These are phyloP conservation scores for Tricholoma sp. DNA, from an alignment of 768 basidiomycete species.

Conservation along the genomic window DNA sequence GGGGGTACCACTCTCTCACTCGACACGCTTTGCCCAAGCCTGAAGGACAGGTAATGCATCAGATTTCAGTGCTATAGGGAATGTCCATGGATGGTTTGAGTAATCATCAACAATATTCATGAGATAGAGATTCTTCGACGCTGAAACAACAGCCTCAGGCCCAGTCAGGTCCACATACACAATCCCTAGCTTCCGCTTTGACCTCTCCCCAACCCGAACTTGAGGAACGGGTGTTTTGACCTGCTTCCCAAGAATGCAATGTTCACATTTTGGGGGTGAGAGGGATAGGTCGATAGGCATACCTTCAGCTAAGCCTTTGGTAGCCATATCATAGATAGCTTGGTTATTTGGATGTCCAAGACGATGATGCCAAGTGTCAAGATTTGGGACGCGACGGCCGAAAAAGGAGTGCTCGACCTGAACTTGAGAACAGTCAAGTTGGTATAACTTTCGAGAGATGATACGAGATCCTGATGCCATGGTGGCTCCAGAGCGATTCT, in stretches of 20 bases:
- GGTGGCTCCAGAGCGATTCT: too few species aligned
- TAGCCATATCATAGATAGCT: neutral
- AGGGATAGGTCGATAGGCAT: neutral
- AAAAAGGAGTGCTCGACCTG: too few species aligned
- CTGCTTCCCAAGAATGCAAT: too few species aligned
- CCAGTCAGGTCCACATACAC: constrained; percentile 7
- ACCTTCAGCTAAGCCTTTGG: neutral
- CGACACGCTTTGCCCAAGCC: neutral
- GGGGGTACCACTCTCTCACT: too few species aligned
- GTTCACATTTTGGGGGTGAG: too few species aligned
- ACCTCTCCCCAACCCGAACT: neutral
- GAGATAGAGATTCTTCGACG: neutral
- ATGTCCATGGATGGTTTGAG: neutral
- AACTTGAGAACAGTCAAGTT: too few species aligned
- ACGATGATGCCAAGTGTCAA: neutral
- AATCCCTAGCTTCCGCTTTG: neutral
- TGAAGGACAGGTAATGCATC: neutral
- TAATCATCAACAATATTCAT: constrained; percentile 10
- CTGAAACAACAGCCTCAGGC: neutral
- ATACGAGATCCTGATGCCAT: too few species aligned
- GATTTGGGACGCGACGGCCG: neutral
- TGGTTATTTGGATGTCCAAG: too few species aligned
- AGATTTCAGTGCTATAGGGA: neutral
- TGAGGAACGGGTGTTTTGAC: too few species aligned
- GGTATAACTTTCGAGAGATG: too few species aligned